A percentile compares a stretch with the other conserved stretches of the same genome.
phyloP scores from a whole-genome alignment of 495 filamentous ascomycete genomes.

The Physcia stellaris region DNA sequence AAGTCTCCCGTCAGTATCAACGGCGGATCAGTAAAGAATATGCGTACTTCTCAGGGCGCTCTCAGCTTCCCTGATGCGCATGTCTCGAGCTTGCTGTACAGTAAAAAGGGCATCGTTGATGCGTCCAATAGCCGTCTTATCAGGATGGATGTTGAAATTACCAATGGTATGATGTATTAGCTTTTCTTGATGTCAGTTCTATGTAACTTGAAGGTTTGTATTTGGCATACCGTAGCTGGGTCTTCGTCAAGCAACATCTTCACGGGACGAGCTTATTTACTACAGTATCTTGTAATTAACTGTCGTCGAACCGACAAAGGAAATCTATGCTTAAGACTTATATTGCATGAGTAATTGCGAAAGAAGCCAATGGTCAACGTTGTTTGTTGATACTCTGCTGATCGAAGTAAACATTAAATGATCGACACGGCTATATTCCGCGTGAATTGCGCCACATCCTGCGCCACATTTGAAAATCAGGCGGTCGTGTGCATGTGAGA shows the following conservation, averaged over 20 bases:
- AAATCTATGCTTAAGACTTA: too few relatives aligned
- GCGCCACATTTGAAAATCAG: too few relatives aligned
- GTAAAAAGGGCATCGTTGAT: slow-evolving; percentile 71
- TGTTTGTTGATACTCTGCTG: too few relatives aligned
- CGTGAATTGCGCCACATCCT: too few relatives aligned
- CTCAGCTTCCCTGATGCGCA: slow-evolving; percentile 60
- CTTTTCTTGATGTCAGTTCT: slow-evolving; percentile 37
- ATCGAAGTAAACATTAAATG: too few relatives aligned
- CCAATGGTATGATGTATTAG: slow-evolving; percentile 79
- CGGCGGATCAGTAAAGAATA: background rate
- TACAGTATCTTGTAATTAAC: too few relatives aligned
- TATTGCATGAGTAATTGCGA: too few relatives aligned
- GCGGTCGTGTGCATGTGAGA: too few relatives aligned
- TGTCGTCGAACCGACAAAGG: too few relatives aligned
- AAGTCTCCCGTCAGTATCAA: slow-evolving; percentile 3
- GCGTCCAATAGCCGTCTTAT: slow-evolving; percentile 74
- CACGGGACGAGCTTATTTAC: too few relatives aligned
- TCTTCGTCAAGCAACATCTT: slow-evolving; percentile 96
- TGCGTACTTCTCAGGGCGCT: slow-evolving; percentile 45
- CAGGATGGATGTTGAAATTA: slow-evolving; percentile 88
- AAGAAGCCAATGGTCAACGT: too few relatives aligned
- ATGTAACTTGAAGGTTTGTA: slow-evolving; percentile 9
- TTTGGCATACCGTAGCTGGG: slow-evolving; percentile 58
- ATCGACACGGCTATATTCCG: too few relatives aligned
- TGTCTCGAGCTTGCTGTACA: slow-evolving; percentile 62